Evolutionary conservation across 1,284 basidiomycete genomes (phyloP).

Genomic region (Heterobasidion irregulare): DNA sequence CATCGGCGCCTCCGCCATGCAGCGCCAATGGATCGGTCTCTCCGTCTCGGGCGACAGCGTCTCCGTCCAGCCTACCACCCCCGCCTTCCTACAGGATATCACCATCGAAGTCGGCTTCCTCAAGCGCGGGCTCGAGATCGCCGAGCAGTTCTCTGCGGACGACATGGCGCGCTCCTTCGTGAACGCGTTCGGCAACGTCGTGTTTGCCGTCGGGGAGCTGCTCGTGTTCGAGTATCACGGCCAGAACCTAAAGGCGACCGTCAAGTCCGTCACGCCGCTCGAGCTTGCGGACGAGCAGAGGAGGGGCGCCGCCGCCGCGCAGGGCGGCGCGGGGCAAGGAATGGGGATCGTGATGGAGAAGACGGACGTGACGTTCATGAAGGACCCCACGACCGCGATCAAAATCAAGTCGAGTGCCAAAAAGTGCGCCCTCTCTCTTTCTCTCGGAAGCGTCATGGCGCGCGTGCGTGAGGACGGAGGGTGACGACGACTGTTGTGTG

Average conservation of each 20-base stretch:
- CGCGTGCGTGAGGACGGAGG: too few relatives aligned
- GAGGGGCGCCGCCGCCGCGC: slow-evolving; percentile 21
- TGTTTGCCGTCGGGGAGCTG: slow-evolving; percentile 70
- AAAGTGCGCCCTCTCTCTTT: slow-evolving; percentile 42
- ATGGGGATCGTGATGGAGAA: slow-evolving; percentile 85
- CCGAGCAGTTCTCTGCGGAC: slow-evolving; percentile 75
- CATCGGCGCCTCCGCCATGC: slow-evolving; percentile 61
- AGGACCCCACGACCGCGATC: slow-evolving; percentile 74
- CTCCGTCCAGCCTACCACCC: slow-evolving; percentile 47
- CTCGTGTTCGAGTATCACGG: slow-evolving; percentile 91
- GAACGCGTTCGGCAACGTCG: slow-evolving; percentile 51
- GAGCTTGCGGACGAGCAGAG: slow-evolving; percentile 60
- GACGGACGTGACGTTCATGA: slow-evolving; percentile 86
- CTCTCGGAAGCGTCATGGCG: not conserved
- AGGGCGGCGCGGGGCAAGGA: slow-evolving; percentile 17
- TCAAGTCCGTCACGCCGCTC: slow-evolving; percentile 62
- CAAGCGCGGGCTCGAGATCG: slow-evolving; percentile 53
- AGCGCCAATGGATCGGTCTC: slow-evolving; percentile 83
- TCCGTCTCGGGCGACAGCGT: slow-evolving; percentile 74
- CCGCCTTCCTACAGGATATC: slow-evolving; percentile 67
- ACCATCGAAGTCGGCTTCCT: slow-evolving; percentile 78
- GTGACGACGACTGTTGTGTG: not conserved
- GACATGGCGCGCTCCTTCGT: slow-evolving; percentile 77
- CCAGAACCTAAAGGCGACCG: slow-evolving; percentile 69
- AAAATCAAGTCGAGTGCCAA: slow-evolving; percentile 92